These are phyloP conservation scores for Talaromyces sp. DNA, from an alignment of 2,329 filamentous ascomycete species.

Conservation along the genomic window DNA sequence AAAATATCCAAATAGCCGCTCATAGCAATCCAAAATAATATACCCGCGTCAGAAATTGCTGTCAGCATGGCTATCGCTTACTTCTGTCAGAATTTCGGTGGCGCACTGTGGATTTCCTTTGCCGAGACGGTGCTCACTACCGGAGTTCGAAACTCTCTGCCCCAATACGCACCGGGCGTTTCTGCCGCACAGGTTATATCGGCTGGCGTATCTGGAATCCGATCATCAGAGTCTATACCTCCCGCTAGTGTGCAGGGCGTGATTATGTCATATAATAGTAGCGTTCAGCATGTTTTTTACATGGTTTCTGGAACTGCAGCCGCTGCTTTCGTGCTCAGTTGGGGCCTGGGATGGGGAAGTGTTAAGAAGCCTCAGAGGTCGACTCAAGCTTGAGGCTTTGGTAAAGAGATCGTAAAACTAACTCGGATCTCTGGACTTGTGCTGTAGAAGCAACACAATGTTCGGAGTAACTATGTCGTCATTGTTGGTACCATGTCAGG, in stretches of 20 bases:
- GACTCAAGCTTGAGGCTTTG: background rate
- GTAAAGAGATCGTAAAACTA: background rate
- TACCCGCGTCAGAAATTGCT: conserved; percentile 6
- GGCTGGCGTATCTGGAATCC: conserved; percentile 1
- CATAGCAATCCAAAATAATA: conserved; percentile 9
- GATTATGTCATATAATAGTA: background rate
- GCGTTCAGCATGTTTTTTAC: conserved; percentile 7
- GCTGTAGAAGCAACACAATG: background rate
- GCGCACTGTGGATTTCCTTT: conserved; percentile 2
- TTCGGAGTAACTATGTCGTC: background rate
- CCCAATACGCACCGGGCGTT: conserved; percentile 5
- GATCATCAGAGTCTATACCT: background rate
- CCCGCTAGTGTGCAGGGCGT: background rate
- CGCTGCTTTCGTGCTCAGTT: conserved; percentile 4
- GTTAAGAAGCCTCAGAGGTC: background rate
- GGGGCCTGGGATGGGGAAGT: conserved; percentile 8
- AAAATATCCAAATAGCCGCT: background rate
- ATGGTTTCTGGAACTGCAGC: conserved; percentile 1
- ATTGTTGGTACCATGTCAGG: background rate
- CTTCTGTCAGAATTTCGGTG: conserved; percentile 8
- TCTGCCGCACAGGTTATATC: background rate
- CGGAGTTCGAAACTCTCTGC: background rate
- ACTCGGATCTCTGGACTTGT: background rate
- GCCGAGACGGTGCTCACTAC: background rate
- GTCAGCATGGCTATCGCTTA: conserved; percentile 5